Percentiles rank a stretch among this genome's conserved stretches.
Evolutionary conservation across 202 grass and related monocot genomes (phyloP).

Genomic region (Dendrocalamus latiflorus): DNA sequence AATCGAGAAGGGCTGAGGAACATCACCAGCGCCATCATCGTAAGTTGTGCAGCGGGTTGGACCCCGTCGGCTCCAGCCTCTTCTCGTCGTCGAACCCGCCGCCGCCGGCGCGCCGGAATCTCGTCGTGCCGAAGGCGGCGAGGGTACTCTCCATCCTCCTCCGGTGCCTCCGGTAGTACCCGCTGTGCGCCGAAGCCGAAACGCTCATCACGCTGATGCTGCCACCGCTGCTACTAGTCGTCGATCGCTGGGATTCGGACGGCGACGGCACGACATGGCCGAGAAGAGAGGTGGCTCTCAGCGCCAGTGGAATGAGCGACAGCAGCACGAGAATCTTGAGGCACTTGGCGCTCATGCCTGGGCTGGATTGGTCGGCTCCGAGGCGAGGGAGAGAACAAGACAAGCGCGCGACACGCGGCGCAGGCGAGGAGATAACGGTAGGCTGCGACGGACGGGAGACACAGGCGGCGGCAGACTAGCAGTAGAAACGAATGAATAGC

Average conservation of each 20-base stretch:
- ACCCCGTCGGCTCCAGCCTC: conserved; percentile 58
- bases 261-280: neutral
- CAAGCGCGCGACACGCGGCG: neutral
- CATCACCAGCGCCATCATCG: neutral
- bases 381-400: neutral
- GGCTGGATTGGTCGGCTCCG: neutral
- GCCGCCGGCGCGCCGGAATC: neutral
- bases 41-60: conserved; percentile 63
- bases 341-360: conserved; percentile 31
- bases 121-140: neutral
- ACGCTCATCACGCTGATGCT: neutral
- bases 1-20: neutral
- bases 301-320: conserved; percentile 31
- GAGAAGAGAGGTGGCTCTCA: conserved; percentile 32
- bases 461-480: neutral
- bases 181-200: neutral
- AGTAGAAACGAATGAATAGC: no score
- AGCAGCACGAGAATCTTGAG: conserved; percentile 44
- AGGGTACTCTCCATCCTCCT: neutral
- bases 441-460: neutral
- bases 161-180: neutral
- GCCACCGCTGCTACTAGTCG: neutral
- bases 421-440: neutral
- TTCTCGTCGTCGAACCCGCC: conserved; percentile 41
- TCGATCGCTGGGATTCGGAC: neutral